phyloP scores from a whole-genome alignment of 192 early-diverging fungal species.

The Coemansia aciculifera region DNA sequence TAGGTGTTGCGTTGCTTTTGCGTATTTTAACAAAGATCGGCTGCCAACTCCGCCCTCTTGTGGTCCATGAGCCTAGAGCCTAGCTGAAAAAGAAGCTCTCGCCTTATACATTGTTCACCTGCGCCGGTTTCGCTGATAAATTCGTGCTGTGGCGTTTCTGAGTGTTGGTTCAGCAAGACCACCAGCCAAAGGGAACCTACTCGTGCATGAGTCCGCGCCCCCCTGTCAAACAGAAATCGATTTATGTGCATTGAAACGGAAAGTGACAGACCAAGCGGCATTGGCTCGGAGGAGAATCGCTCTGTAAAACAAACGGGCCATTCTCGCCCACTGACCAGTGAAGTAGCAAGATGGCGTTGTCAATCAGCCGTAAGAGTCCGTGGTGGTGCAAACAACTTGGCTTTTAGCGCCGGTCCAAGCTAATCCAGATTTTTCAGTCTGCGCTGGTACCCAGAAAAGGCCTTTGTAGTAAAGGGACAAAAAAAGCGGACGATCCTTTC shows the following conservation, averaged over 20 bases:
- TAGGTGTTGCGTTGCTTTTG: neutral
- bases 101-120: neutral
- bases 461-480: neutral
- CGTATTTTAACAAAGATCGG: neutral
- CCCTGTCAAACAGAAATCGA: constrained; percentile 1
- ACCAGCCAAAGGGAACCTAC: neutral
- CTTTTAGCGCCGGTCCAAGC: neutral
- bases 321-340: neutral
- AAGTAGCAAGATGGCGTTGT: neutral
- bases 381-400: neutral
- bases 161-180: constrained; percentile 6
- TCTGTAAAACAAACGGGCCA: neutral
- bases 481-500: neutral
- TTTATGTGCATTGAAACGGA: neutral
- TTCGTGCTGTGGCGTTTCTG: neutral
- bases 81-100: neutral
- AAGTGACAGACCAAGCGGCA: neutral
- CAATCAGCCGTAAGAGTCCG: neutral
- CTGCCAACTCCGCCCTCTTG: neutral
- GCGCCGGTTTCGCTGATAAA: neutral
- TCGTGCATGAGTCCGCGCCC: neutral
- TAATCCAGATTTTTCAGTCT: neutral
- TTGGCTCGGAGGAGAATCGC: constrained; percentile 3
- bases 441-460: neutral
- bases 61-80: neutral